Conservation (phyloP, 2,329 filamentous ascomycete genomes). For the Ambrosiella xylebori region DNA sequence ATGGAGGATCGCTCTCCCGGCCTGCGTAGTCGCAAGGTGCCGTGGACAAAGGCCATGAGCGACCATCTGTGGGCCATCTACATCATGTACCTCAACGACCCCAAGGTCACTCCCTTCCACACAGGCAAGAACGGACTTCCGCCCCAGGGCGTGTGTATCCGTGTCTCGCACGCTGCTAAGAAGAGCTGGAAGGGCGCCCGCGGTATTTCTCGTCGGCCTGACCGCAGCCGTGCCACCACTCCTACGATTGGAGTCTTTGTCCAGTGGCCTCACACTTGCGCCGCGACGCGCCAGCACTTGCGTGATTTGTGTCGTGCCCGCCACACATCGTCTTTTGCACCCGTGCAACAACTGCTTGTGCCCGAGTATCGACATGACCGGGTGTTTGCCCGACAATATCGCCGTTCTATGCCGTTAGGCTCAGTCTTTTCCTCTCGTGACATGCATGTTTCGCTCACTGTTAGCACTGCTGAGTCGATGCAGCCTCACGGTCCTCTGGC, state of each 20-base stretch:
- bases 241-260: conserved; percentile 4
- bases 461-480: conserved; percentile 49
- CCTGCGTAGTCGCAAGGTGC: conserved; percentile 30
- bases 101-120: conserved; percentile 48
- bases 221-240: not conserved
- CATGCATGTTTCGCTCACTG: conserved; percentile 43
- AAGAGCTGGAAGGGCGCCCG: conserved; percentile 49
- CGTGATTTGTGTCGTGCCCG: conserved; percentile 44
- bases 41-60: conserved; percentile 49
- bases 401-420: conserved; percentile 29
- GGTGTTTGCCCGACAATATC: conserved; percentile 30
- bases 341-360: conserved; percentile 31
- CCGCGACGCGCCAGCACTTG: conserved; percentile 43
- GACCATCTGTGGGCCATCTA: conserved; percentile 50
- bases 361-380: conserved; percentile 37
- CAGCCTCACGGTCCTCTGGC: conserved; percentile 43
- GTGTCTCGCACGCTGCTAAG: conserved; percentile 48
- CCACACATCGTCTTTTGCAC: conserved; percentile 27
- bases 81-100: conserved; percentile 46
- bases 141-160: conserved; percentile 45
- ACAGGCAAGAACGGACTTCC: conserved; percentile 46
- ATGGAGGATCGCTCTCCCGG: conserved; percentile 5
- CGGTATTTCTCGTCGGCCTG: conserved; percentile 13
- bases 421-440: conserved; percentile 42
- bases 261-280: conserved; percentile 47